Evolutionary conservation across 106 monocot genomes (phyloP), one percentile per base, ranked within the genome.

Genomic region (Hemerocallis citrina): DNA sequence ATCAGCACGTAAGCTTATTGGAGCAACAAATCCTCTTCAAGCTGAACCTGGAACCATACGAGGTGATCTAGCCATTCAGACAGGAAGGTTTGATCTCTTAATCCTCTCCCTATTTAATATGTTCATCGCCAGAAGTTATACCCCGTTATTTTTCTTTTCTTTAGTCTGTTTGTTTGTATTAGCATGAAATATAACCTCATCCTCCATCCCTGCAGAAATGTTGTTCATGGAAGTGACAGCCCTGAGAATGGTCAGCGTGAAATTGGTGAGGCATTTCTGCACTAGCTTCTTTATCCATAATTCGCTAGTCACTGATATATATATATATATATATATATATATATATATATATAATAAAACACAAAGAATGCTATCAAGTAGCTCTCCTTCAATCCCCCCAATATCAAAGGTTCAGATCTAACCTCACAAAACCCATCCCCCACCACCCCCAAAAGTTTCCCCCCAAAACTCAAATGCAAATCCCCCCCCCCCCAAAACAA

Each of bases 141-240:
- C 35, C 28, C 4, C 22, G 19, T 42, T 7, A 8, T 32, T 33
- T 56, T 41, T 38, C 40, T 41, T n/a, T 13, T n/a, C n/a, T n/a
- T n/a, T n/a, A n/a, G n/a, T n/a, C n/a, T 38, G 37, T 11, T 38
- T 38, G 37, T 38, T 11, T 23, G 20, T 15, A 16, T 55, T 32
- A 32, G 29, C 54, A 32, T 31, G 15, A 32, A 27, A 55, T 29
- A 55, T 29, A 32, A 11, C 23, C 30, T 65, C 24, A 28, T 49
- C 14, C 10, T 51, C 15, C 30, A 47, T 48, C 9, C 3, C 51
- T 77, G 31, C 85, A 98, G 98, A 74, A 98, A 98, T 67, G 82
- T 92, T 75, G 85, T 98, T 22, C 98, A 98, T 78, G 98, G 98
- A 71, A 98, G 98, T 78, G 98, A 98, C 63, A 92, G 92, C 71